These are phyloP conservation scores for Metschnikowia kofuensis DNA, from an alignment of 805 yeast species.

Conservation along the genomic window DNA sequence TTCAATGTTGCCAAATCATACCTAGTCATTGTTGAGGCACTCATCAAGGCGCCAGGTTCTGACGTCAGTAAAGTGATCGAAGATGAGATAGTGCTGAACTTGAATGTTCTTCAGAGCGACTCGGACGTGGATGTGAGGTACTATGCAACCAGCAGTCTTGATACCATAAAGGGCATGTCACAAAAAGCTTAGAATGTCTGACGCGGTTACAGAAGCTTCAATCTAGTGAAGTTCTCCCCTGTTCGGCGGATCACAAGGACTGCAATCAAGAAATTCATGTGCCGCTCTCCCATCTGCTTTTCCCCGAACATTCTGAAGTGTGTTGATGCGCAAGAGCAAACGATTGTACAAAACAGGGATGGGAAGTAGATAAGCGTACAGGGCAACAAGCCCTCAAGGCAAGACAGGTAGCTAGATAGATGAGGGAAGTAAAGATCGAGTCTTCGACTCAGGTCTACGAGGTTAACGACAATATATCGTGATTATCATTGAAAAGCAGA, in stretches of 20 bases:
- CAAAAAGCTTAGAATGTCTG: neutral
- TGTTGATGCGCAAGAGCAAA: no score
- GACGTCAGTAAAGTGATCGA: conserved; percentile 25
- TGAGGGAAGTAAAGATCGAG: neutral
- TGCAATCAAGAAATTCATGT: no score
- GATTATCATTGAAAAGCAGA: conserved; percentile 5
- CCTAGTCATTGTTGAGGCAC: conserved; percentile 54
- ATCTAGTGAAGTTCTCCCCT: no score
- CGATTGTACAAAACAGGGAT: no score
- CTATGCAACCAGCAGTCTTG: conserved; percentile 68
- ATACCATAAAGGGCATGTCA: conserved; percentile 22
- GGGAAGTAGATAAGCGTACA: neutral
- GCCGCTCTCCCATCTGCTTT: no score
- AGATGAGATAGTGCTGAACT: conserved; percentile 56
- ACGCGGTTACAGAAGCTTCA: neutral
- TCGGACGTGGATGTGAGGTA: conserved; percentile 86
- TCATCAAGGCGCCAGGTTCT: conserved; percentile 26
- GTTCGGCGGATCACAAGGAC: no score
- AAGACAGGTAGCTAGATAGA: neutral
- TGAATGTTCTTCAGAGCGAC: conserved; percentile 66
- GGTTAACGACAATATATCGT: conserved; percentile 7
- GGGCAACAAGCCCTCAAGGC: neutral
- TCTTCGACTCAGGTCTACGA: conserved; percentile 1
- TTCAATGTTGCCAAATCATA: conserved; percentile 92
- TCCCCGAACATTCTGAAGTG: no score